Conservation (phyloP, 1,284 basidiomycete species). For the Phaffia rhodozyma region DNA sequence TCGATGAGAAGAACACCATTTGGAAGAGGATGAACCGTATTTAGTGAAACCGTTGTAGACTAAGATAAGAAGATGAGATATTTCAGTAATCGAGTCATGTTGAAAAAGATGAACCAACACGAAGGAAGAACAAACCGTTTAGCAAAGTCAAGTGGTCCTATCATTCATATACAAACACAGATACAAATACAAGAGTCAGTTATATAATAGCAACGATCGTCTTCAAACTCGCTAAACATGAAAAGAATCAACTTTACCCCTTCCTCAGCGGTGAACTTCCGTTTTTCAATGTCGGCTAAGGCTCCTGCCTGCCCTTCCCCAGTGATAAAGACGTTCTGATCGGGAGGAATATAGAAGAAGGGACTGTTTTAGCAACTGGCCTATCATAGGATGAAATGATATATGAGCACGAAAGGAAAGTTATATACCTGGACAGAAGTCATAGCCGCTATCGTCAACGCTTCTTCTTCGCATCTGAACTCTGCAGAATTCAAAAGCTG, state of each 20-base stretch:
- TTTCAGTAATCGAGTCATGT: conserved; percentile 1
- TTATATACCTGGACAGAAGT: conserved; percentile 60
- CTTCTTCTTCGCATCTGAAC: conserved; percentile 79
- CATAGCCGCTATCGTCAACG: conserved; percentile 92
- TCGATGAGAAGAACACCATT: conserved; percentile 86
- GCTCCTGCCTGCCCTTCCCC: conserved; percentile 73
- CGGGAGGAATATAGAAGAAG: neutral
- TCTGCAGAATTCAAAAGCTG: conserved; percentile 76
- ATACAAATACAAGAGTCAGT: neutral
- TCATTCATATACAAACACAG: neutral
- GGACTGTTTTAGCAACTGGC: neutral
- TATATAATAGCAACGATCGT: neutral
- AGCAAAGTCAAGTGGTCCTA: conserved; percentile 83
- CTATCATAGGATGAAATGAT: neutral
- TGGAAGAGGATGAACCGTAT: conserved; percentile 62
- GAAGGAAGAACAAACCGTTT: conserved; percentile 49
- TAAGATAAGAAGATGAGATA: conserved; percentile 28
- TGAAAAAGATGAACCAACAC: neutral
- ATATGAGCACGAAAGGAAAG: neutral
- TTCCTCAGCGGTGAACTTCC: conserved; percentile 95
- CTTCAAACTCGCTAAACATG: too few species aligned
- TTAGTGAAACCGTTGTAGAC: conserved; percentile 83
- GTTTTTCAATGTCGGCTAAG: conserved; percentile 71
- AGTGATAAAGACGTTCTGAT: conserved; percentile 72
- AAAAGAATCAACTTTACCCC: conserved; percentile 47